Percentiles rank a stretch among this genome's conserved stretches.
These are phyloP conservation scores for Adansonia gregorii DNA, from an alignment of 441 rosid species.

Conservation along the genomic window DNA sequence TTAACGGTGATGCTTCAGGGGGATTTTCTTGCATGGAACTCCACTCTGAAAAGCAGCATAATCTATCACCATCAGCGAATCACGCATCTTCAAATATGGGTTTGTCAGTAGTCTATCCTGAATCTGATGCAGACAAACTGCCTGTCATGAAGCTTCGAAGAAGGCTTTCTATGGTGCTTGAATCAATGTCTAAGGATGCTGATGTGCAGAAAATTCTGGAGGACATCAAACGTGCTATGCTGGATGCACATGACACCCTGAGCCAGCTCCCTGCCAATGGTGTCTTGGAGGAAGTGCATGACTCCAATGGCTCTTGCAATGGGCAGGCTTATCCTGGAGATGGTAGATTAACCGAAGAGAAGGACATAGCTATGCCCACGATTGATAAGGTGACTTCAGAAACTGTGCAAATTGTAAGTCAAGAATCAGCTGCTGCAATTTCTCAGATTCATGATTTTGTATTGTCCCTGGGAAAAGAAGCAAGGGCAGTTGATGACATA, in stretches of 20 bases:
- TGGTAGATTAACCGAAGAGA: conserved; percentile 37
- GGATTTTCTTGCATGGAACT: conserved; percentile 21
- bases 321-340: conserved; percentile 41
- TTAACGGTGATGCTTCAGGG: conserved; percentile 29
- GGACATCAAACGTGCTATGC: conserved; percentile 59
- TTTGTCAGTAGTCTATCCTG: conserved; percentile 40
- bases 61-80: conserved; percentile 29
- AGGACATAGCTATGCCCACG: conserved; percentile 42
- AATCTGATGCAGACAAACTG: conserved; percentile 39
- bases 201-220: conserved; percentile 58
- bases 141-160: conserved; percentile 57
- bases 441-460: conserved; percentile 77
- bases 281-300: conserved; percentile 32
- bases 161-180: conserved; percentile 60
- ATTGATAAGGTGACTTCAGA: conserved; percentile 44
- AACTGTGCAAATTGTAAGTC: conserved; percentile 40
- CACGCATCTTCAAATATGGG: conserved; percentile 33
- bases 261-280: conserved; percentile 37
- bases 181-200: conserved; percentile 61
- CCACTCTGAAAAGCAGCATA: conserved; percentile 32
- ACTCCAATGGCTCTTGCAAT: conserved; percentile 36
- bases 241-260: conserved; percentile 51
- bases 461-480: conserved; percentile 76
- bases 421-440: conserved; percentile 63
- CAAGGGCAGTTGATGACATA: conserved; percentile 49